Conservation (phyloP, 768 basidiomycete genomes). For the Russula vinacea region DNA sequence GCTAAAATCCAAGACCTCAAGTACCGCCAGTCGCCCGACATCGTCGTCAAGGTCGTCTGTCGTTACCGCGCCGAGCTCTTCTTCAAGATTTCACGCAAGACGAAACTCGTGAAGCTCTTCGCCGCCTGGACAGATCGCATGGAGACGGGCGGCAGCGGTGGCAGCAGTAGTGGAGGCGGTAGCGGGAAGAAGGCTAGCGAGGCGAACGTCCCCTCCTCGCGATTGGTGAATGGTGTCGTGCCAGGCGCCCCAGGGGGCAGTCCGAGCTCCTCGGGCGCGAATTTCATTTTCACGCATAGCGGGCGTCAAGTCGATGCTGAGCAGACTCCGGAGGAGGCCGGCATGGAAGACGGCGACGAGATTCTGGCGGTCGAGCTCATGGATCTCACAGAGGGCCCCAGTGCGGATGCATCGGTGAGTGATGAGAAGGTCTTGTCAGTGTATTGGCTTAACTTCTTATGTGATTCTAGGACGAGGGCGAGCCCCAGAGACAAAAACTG, state of each 20-base stretch:
- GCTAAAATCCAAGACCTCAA: constrained; percentile 76
- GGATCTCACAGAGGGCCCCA: constrained; percentile 75
- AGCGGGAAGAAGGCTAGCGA: constrained; percentile 44
- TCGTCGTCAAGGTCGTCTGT: constrained; percentile 84
- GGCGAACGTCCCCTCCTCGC: constrained; percentile 1
- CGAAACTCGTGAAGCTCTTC: constrained; percentile 77
- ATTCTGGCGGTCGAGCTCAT: constrained; percentile 87
- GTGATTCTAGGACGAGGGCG: constrained; percentile 54
- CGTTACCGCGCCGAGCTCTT: constrained; percentile 87
- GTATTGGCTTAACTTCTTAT: neutral
- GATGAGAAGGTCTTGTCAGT: neutral
- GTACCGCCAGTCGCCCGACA: constrained; percentile 83
- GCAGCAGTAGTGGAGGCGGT: neutral
- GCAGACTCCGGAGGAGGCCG: constrained; percentile 80
- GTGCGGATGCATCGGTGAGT: constrained; percentile 58
- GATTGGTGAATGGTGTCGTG: constrained; percentile 28
- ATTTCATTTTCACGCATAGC: constrained; percentile 83
- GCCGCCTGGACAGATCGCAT: constrained; percentile 88
- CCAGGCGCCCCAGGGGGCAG: constrained; percentile 29
- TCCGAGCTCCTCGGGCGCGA: constrained; percentile 51
- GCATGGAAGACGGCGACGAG: constrained; percentile 86
- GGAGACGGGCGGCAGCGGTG: constrained; percentile 43
- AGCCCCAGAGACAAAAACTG: constrained; percentile 52
- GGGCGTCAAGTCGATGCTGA: constrained; percentile 77
- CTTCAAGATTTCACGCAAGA: constrained; percentile 91